These are phyloP conservation scores for Diospyros kaki DNA, from an alignment of 148 eudicot genomes.

Conservation along the genomic window DNA sequence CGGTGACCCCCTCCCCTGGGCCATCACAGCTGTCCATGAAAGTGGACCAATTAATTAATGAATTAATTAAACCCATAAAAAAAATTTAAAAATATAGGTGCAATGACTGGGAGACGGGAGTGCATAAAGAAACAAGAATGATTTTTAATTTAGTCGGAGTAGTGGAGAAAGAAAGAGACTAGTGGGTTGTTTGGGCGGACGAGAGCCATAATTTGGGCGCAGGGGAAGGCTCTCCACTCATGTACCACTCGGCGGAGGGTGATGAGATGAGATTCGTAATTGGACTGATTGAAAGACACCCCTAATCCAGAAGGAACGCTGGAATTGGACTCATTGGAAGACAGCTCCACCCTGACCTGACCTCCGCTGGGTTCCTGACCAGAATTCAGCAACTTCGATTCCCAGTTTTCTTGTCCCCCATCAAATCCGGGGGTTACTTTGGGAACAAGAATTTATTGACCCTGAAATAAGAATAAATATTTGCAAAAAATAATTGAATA, in stretches of 20 bases:
- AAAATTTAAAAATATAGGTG: too few relatives aligned
- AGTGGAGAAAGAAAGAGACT: too few relatives aligned
- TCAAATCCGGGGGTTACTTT: too few relatives aligned
- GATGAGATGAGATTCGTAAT: not conserved
- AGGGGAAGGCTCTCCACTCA: constrained; percentile 15
- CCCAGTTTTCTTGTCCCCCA: not conserved
- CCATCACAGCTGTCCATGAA: constrained; percentile 18
- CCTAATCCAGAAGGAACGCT: too few relatives aligned
- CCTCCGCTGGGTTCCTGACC: not conserved
- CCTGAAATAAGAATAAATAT: too few relatives aligned
- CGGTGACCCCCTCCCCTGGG: not conserved
- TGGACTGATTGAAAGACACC: too few relatives aligned
- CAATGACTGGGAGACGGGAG: too few relatives aligned
- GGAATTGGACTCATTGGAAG: not conserved
- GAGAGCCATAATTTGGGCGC: not conserved
- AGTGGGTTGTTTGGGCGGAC: not conserved
- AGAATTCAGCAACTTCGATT: not conserved
- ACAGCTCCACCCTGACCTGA: too few relatives aligned
- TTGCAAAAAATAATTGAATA: too few relatives aligned
- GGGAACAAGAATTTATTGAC: too few relatives aligned
- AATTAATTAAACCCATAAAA: not conserved
- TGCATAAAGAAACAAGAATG: too few relatives aligned
- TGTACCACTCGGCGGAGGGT: constrained; percentile 2
- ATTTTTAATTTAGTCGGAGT: too few relatives aligned
- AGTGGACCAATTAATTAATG: constrained; percentile 8